These are phyloP conservation scores for Populus pruinosa DNA, from an alignment of 345 rosid species.

Conservation along the genomic window DNA sequence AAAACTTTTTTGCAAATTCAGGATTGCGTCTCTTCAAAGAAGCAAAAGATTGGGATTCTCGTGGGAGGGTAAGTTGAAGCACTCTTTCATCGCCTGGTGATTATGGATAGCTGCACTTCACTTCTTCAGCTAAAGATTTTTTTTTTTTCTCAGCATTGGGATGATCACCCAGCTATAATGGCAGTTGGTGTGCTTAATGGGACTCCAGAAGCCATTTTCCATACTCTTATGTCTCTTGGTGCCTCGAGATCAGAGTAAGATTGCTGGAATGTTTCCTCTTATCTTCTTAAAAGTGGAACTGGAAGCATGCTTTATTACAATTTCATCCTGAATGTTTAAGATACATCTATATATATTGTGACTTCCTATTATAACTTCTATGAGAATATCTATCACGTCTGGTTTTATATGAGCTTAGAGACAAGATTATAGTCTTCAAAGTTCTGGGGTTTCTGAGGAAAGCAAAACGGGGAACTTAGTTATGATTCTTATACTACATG, in stretches of 20 bases:
- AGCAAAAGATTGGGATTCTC: conserved; percentile 71
- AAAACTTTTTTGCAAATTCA: conserved; percentile 26
- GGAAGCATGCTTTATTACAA: neutral
- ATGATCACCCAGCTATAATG: conserved; percentile 90
- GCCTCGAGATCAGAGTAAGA: conserved; percentile 83
- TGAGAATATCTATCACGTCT: neutral
- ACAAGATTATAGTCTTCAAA: neutral
- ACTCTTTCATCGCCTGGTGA: neutral
- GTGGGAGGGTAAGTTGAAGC: conserved; percentile 45
- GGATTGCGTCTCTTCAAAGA: conserved; percentile 92
- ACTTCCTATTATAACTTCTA: neutral
- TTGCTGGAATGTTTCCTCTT: conserved; percentile 12
- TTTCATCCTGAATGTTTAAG: neutral
- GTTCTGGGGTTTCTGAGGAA: neutral
- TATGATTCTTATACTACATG: neutral
- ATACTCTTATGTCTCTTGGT: conserved; percentile 75
- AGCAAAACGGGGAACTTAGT: neutral
- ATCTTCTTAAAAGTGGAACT: neutral
- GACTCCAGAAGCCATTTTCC: conserved; percentile 77
- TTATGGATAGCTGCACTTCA: neutral
- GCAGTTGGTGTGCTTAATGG: conserved; percentile 88
- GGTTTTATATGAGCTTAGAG: neutral
- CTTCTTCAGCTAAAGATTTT: neutral
- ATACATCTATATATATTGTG: neutral
- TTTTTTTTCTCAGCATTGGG: conserved; percentile 60